A percentile compares a stretch with the other conserved stretches of the same genome.
These are phyloP conservation scores for Pyrenophora graminea DNA, from an alignment of 2,329 filamentous ascomycete genomes.

Conservation along the genomic window DNA sequence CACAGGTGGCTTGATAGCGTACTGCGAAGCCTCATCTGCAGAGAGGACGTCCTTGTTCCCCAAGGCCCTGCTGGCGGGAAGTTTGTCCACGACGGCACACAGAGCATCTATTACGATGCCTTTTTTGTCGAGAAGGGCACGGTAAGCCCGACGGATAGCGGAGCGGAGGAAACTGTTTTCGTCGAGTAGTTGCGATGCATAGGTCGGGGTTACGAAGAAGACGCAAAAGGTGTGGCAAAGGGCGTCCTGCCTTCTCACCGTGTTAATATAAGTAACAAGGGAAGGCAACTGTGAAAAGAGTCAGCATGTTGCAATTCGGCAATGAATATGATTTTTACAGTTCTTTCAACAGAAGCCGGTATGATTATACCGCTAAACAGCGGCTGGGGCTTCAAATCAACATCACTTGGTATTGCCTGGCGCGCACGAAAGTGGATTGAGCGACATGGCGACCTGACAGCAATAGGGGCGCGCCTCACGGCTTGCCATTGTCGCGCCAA, in stretches of 20 bases:
- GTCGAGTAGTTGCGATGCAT: constrained; percentile 38
- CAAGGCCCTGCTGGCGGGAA: constrained; percentile 30
- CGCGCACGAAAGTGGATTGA: constrained; percentile 11
- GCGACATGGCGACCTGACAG: constrained; percentile 8
- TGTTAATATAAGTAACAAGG: constrained; percentile 29
- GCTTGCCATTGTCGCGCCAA: constrained; percentile 34
- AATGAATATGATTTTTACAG: constrained; percentile 20
- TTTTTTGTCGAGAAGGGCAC: background rate
- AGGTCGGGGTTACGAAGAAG: constrained; percentile 41
- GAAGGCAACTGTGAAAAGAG: constrained; percentile 22
- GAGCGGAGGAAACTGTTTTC: constrained; percentile 32
- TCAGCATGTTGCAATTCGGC: constrained; percentile 9
- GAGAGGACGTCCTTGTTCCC: constrained; percentile 1
- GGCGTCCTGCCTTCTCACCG: constrained; percentile 9
- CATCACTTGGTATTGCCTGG: background rate
- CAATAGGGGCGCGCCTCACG: constrained; percentile 21
- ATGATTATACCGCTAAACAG: constrained; percentile 35
- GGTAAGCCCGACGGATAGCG: constrained; percentile 30
- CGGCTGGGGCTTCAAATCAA: background rate
- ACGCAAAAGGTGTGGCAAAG: constrained; percentile 28
- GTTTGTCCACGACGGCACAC: constrained; percentile 45
- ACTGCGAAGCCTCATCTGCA: background rate
- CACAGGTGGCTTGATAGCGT: constrained; percentile 15
- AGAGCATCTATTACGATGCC: constrained; percentile 23
- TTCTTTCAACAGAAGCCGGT: constrained; percentile 26